Conservation (phyloP, 257 asterid genomes). For the Nicotiana obtusifolia region DNA sequence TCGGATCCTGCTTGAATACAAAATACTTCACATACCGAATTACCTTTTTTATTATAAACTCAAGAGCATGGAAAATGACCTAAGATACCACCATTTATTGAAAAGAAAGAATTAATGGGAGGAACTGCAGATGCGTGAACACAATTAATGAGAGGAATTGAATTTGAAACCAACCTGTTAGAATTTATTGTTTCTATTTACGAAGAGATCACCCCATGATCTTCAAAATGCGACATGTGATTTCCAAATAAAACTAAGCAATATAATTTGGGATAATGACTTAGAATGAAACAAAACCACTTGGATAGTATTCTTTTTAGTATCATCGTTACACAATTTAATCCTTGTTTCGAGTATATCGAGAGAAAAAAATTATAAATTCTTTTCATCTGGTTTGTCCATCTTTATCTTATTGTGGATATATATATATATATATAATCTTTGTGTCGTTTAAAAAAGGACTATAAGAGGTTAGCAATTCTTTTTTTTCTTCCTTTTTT, state of each 20-base stretch:
- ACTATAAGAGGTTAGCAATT: not conserved
- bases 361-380: too few relatives aligned
- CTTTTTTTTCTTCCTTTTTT: not conserved
- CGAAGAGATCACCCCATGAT: not conserved
- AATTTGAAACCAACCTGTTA: constrained; percentile 4
- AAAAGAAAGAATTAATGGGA: not conserved
- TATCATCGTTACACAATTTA: too few relatives aligned
- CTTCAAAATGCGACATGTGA: not conserved
- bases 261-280: not conserved
- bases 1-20: too few relatives aligned
- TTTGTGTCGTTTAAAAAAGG: not conserved
- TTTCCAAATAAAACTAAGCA: not conserved
- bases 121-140: not conserved
- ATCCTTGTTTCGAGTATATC: too few relatives aligned
- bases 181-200: not conserved
- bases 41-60: too few relatives aligned
- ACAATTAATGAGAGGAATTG: not conserved
- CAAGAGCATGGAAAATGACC: not conserved
- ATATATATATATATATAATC: not conserved
- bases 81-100: not conserved
- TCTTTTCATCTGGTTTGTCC: not conserved
- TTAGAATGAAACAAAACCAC: not conserved
- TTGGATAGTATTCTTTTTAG: too few relatives aligned
- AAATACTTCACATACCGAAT: too few relatives aligned
- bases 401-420: not conserved